Conservation (phyloP, 192 early-diverging fungal species). For the Podila horticola region DNA sequence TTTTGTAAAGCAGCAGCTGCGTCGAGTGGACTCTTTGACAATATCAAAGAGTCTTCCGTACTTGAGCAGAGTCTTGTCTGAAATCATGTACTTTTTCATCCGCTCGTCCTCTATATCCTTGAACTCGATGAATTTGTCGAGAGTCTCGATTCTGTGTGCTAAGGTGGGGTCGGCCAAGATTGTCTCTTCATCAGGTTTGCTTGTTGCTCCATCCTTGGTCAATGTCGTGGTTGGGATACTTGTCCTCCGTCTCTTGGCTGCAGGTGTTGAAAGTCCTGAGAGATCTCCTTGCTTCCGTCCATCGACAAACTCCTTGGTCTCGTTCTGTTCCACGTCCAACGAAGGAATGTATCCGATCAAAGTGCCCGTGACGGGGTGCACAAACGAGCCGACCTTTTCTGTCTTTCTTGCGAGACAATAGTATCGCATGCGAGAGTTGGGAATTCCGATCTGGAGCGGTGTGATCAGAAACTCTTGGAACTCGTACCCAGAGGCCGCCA, state of each 20-base stretch:
- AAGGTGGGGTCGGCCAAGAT: conserved; percentile 32
- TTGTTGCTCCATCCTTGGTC: conserved; percentile 19
- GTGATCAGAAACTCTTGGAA: conserved; percentile 81
- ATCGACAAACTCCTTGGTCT: conserved; percentile 52
- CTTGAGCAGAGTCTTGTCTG: conserved; percentile 63
- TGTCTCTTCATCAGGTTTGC: conserved; percentile 26
- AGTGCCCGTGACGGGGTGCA: conserved; percentile 43
- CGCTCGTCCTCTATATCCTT: conserved; percentile 36
- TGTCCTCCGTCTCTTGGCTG: conserved; percentile 23
- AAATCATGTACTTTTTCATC: conserved; percentile 55
- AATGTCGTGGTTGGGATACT: conserved; percentile 26
- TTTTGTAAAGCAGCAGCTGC: conserved; percentile 88
- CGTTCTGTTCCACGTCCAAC: conserved; percentile 2
- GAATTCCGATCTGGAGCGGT: conserved; percentile 78
- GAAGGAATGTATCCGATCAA: conserved; percentile 56
- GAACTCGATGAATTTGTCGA: conserved; percentile 42
- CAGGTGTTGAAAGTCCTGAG: conserved; percentile 39
- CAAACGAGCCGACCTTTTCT: conserved; percentile 48
- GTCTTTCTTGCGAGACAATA: conserved; percentile 67
- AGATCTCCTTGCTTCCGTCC: conserved; percentile 40
- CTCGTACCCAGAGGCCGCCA: conserved; percentile 63
- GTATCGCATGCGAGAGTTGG: conserved; percentile 84
- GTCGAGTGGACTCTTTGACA: conserved; percentile 65
- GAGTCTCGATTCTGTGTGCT: conserved; percentile 23
- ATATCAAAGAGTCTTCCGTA: conserved; percentile 70